These are phyloP conservation scores for Podospora didyma DNA, from an alignment of 495 filamentous ascomycete species.

Conservation along the genomic window DNA sequence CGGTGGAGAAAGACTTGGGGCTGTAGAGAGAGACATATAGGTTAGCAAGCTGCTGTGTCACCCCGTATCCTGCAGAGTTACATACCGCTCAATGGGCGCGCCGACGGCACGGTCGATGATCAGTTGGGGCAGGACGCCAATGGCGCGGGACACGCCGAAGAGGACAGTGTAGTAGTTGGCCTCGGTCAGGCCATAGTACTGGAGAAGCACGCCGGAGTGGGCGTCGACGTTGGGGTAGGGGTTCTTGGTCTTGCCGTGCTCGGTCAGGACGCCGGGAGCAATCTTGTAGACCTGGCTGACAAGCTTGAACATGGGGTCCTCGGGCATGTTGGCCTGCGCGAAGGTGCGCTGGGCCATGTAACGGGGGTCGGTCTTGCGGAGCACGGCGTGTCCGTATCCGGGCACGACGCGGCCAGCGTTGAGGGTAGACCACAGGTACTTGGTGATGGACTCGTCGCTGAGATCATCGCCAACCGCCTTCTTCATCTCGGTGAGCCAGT, in stretches of 20 bases:
- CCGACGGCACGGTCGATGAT: conserved; percentile 99
- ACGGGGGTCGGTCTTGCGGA: conserved; percentile 98
- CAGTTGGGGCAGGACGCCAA: conserved; percentile 96
- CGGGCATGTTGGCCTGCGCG: conserved; percentile 79
- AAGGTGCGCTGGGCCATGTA: conserved; percentile 97
- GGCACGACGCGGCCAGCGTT: conserved; percentile 94
- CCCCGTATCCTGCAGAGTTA: neutral
- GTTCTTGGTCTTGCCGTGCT: conserved; percentile 99
- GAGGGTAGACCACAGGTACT: conserved; percentile 97
- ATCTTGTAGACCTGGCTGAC: conserved; percentile 99
- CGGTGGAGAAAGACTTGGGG: conserved; percentile 96
- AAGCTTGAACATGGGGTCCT: conserved; percentile 99
- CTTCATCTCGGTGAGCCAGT: conserved; percentile 99
- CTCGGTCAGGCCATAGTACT: conserved; percentile 98
- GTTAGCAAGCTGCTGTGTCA: neutral
- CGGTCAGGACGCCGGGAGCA: conserved; percentile 91
- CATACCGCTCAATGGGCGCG: conserved; percentile 65
- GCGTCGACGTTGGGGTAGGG: conserved; percentile 43
- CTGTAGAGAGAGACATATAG: conserved; percentile 41
- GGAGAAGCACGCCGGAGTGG: conserved; percentile 96
- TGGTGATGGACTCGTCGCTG: conserved; percentile 89
- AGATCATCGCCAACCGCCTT: conserved; percentile 87
- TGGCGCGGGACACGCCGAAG: conserved; percentile 95
- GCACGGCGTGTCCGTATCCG: conserved; percentile 96
- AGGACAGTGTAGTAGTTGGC: conserved; percentile 99